Base-by-base conservation (phyloP, 768 basidiomycete genomes). In the Leccinum subtestaceum region DNA sequence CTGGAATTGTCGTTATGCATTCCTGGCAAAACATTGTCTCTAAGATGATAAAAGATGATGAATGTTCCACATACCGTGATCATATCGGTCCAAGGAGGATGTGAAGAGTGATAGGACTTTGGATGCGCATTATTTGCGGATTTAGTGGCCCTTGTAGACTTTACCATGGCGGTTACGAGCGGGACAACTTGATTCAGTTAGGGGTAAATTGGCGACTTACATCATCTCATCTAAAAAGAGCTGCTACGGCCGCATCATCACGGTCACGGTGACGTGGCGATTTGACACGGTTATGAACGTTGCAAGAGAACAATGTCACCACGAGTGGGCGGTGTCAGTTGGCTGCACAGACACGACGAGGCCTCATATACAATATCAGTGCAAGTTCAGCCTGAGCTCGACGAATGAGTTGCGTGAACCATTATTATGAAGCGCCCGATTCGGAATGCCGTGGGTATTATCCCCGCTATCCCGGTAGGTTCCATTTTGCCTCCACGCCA, bases 1-100 rank as follows among this genome's bases (percentile, higher is more conserved):
- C 86, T 64, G 82, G 83, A 70, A 86, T 77, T 34, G 74, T 78
- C 56, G 75, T 68, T 71, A 95, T 89, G 67, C 88, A 89, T 74
- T 91, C 90, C 91, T 93, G 61, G 55, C 12, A 38, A 27, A 17
- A 7, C 12, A 21, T 21, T 46, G 23, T 57, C 29, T 25, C 48
- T 8, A 11, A 3, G 17, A 5, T 11, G 9, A 12, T 19, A 21
- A 12, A 31, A 11, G 5, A 13, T 34, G 1, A 23, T 5, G 11
- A 60, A 52, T 6, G 53, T 34, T 10, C 8, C 12, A 70, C 74
- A 68, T 63, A 75, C 74, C 68, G 67, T 73, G 67, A 77, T 75
- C 79, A 81, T 81, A 49, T 77, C 75, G 50, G 73, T 70, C 74
- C 75, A 76, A 38, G 75, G 75, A 5, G 88, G 88, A 73, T 88